These are phyloP conservation scores for Cicer yamashitae DNA, from an alignment of 306 rosid genomes.

Conservation along the genomic window DNA sequence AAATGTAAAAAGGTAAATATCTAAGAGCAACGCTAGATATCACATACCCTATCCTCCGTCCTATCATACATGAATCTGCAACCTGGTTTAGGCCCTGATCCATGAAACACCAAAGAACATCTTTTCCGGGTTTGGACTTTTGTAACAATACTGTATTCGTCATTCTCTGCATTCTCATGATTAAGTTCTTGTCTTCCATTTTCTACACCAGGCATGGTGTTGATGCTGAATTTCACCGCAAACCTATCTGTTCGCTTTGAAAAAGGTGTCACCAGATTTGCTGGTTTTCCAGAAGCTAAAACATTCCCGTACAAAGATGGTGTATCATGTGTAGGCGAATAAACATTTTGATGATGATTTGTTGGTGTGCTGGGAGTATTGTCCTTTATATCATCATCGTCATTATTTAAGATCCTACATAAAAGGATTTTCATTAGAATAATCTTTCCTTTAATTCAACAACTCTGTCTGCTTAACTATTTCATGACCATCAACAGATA, in stretches of 20 bases:
- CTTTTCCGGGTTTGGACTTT: slow-evolving; percentile 66
- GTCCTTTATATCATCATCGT: slow-evolving; percentile 60
- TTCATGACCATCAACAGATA: slow-evolving; percentile 20
- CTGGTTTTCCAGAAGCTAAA: slow-evolving; percentile 68
- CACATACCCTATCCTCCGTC: slow-evolving; percentile 78
- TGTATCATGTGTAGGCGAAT: slow-evolving; percentile 58
- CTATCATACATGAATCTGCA: slow-evolving; percentile 89
- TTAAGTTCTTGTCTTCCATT: slow-evolving; percentile 50
- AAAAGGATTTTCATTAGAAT: slow-evolving; percentile 36
- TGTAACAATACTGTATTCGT: slow-evolving; percentile 68
- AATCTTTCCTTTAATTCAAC: background rate
- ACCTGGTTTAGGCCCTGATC: slow-evolving; percentile 70
- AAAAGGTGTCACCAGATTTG: slow-evolving; percentile 71
- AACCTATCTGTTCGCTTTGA: slow-evolving; percentile 74
- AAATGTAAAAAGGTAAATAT: slow-evolving; percentile 37
- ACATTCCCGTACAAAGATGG: slow-evolving; percentile 62
- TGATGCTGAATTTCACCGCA: slow-evolving; percentile 65
- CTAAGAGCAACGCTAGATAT: slow-evolving; percentile 19
- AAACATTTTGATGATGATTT: slow-evolving; percentile 45
- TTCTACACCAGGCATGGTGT: slow-evolving; percentile 53
- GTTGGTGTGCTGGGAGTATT: slow-evolving; percentile 68
- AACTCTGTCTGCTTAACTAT: slow-evolving; percentile 13
- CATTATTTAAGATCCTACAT: slow-evolving; percentile 70
- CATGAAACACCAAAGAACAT: slow-evolving; percentile 73
- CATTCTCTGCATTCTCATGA: slow-evolving; percentile 55